Evolutionary conservation across 2,329 filamentous ascomycete genomes (phyloP).

Genomic region (Atkinsonella hypoxylon): DNA sequence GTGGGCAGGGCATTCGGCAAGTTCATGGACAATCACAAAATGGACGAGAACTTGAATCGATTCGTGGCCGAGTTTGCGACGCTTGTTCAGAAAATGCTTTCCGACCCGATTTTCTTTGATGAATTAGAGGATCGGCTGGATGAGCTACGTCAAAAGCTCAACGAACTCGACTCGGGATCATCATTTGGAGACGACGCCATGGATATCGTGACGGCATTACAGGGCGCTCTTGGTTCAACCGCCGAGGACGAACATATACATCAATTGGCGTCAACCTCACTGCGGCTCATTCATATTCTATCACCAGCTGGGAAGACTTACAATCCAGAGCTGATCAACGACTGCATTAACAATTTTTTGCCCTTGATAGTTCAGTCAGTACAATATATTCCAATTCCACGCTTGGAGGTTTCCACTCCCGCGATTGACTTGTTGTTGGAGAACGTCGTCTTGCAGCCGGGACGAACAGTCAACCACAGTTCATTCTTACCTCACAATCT

Average conservation of each 20-base stretch:
- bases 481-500: slow-evolving; percentile 84
- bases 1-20: slow-evolving; percentile 56
- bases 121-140: slow-evolving; percentile 47
- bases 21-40: slow-evolving; percentile 60
- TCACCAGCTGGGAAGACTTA: slow-evolving; percentile 52
- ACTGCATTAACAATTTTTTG: slow-evolving; percentile 68
- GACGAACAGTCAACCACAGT: slow-evolving; percentile 67
- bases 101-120: slow-evolving; percentile 76
- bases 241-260: slow-evolving; percentile 60
- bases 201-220: slow-evolving; percentile 54
- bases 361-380: slow-evolving; percentile 65
- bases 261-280: slow-evolving; percentile 53
- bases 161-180: slow-evolving; percentile 55
- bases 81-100: slow-evolving; percentile 69
- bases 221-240: slow-evolving; percentile 56
- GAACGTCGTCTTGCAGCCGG: slow-evolving; percentile 83
- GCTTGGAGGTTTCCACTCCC: slow-evolving; percentile 76
- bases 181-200: slow-evolving; percentile 63
- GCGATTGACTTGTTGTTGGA: slow-evolving; percentile 78
- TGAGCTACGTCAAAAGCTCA: slow-evolving; percentile 39
- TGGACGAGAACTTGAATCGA: slow-evolving; percentile 72
- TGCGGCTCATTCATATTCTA: slow-evolving; percentile 57
- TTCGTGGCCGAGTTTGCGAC: slow-evolving; percentile 62
- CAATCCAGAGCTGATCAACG: slow-evolving; percentile 61
- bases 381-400: slow-evolving; percentile 81